phyloP scores from a whole-genome alignment of 371 early-diverging fungal species.

The Mortierella polycephala region DNA sequence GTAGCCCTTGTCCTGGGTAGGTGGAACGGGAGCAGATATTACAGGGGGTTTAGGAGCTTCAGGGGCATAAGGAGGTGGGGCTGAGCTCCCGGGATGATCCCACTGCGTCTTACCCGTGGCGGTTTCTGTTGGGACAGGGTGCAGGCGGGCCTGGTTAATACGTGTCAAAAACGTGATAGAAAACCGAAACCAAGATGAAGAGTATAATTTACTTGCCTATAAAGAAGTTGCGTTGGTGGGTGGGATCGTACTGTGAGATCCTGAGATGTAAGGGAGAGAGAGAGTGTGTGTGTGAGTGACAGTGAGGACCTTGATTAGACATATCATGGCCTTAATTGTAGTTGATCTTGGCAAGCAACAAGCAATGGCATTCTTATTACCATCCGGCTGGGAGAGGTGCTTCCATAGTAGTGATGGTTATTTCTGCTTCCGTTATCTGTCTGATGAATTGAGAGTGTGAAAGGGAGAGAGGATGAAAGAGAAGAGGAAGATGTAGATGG shows the following conservation, averaged over 20 bases:
- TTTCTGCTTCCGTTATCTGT: not conserved
- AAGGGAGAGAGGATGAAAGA: not conserved
- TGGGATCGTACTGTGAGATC: constrained; percentile 49
- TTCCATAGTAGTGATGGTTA: constrained; percentile 13
- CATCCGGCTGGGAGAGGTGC: constrained; percentile 38
- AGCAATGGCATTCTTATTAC: constrained; percentile 10
- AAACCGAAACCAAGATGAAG: not conserved
- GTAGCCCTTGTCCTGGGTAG: constrained; percentile 24
- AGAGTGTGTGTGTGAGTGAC: not conserved
- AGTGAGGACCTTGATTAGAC: not conserved
- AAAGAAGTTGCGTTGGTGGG: constrained; percentile 43
- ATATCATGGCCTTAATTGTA: no score
- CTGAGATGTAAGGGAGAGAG: not conserved
- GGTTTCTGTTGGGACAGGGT: constrained; percentile 20
- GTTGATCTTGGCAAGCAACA: not conserved
- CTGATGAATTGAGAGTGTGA: not conserved
- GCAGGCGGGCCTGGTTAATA: not conserved
- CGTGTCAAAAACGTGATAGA: not conserved
- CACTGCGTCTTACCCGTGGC: constrained; percentile 45
- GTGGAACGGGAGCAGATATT: not conserved
- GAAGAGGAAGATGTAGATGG: not conserved
- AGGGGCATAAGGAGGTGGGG: constrained; percentile 27
- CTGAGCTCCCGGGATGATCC: constrained; percentile 27
- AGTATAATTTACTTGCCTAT: constrained; percentile 24
- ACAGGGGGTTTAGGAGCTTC: constrained; percentile 1